These are phyloP conservation scores for Gastrolobium bilobum DNA, from an alignment of 306 rosid species.

Conservation along the genomic window DNA sequence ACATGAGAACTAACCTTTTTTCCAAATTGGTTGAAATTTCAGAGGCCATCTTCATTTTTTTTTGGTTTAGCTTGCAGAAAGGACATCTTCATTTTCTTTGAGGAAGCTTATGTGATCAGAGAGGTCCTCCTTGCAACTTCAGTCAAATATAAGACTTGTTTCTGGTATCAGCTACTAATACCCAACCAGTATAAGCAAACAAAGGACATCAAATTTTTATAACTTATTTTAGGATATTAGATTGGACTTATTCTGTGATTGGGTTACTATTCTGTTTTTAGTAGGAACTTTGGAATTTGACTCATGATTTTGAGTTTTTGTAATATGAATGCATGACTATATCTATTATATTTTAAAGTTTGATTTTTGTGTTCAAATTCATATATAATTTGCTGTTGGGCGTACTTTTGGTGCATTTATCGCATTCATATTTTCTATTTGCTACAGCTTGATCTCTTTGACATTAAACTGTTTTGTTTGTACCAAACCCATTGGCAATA, in stretches of 20 bases:
- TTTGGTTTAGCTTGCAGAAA: no score
- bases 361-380: not conserved
- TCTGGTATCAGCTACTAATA: not conserved
- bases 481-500: not conserved
- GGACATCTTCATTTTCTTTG: no score
- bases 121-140: not conserved
- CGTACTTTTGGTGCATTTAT: not conserved
- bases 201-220: not conserved
- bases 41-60: no score
- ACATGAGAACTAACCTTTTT: no score
- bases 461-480: not conserved
- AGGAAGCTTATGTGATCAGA: not conserved
- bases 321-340: slow-evolving; percentile 10
- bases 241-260: not conserved
- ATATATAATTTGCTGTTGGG: slow-evolving; percentile 4
- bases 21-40: no score
- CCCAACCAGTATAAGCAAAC: no score
- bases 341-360: not conserved
- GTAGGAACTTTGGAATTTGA: slow-evolving; percentile 1
- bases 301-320: not conserved
- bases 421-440: slow-evolving; percentile 20
- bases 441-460: not conserved
- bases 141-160: not conserved
- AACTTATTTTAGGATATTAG: not conserved
- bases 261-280: not conserved